A percentile compares a stretch with the other conserved stretches of the same genome.
Conservation (phyloP, 306 rosid genomes). For the Pyrus communis region DNA sequence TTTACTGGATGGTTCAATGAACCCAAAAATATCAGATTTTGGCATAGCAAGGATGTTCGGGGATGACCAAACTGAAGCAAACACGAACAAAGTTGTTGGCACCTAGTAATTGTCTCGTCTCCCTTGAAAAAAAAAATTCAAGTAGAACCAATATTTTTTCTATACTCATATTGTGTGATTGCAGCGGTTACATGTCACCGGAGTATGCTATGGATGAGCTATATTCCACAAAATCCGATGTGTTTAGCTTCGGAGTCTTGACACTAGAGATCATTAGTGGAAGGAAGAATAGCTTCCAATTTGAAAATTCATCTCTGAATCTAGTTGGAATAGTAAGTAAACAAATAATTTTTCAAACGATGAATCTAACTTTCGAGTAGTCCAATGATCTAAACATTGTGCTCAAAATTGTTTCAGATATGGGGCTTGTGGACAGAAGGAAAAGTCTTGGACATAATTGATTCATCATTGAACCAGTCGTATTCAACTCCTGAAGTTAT, state of each 20-base stretch:
- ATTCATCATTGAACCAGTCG: too few species aligned
- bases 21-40: conserved; percentile 67
- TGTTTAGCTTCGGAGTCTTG: conserved; percentile 26
- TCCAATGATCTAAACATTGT: not conserved
- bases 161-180: not conserved
- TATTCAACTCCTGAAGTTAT: too few species aligned
- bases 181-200: conserved; percentile 32
- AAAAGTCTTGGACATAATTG: too few species aligned
- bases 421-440: too few species aligned
- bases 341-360: too few species aligned
- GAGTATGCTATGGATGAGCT: conserved; percentile 33
- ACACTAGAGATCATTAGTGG: conserved; percentile 25
- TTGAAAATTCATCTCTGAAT: conserved; percentile 17
- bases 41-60: conserved; percentile 78
- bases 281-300: conserved; percentile 18
- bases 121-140: not conserved
- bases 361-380: not conserved
- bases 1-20: conserved; percentile 40
- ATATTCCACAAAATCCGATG: conserved; percentile 26
- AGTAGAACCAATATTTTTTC: not conserved
- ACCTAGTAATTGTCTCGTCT: conserved; percentile 43
- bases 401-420: not conserved
- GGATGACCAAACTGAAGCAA: conserved; percentile 52
- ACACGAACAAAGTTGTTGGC: conserved; percentile 53
- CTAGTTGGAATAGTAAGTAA: conserved; percentile 29